These are phyloP conservation scores for Penicillium paxilli DNA, from an alignment of 495 filamentous ascomycete genomes.

Conservation along the genomic window DNA sequence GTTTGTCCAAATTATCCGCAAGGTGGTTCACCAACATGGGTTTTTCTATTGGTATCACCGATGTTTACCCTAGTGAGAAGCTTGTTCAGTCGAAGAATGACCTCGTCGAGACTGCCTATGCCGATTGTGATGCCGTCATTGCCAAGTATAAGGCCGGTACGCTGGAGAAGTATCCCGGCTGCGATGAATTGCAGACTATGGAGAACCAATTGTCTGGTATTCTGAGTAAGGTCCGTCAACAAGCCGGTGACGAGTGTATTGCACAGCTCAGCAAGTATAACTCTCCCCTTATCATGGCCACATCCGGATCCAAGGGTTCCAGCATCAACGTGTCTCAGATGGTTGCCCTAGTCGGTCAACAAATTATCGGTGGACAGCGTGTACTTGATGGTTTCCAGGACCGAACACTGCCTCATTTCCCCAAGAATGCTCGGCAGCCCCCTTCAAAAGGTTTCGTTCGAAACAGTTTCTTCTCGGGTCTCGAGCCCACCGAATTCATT, in stretches of 20 bases:
- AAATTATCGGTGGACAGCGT: slow-evolving; percentile 93
- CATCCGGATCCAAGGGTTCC: slow-evolving; percentile 92
- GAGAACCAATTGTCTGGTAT: slow-evolving; percentile 90
- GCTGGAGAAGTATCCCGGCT: slow-evolving; percentile 81
- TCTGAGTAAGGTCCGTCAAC: slow-evolving; percentile 83
- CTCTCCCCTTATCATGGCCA: slow-evolving; percentile 94
- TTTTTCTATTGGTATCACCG: slow-evolving; percentile 93
- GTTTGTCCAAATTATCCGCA: slow-evolving; percentile 86
- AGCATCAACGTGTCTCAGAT: slow-evolving; percentile 99
- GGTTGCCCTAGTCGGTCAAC: slow-evolving; percentile 95
- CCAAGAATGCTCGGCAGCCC: slow-evolving; percentile 85
- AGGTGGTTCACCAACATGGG: slow-evolving; percentile 86
- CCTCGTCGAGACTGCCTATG: slow-evolving; percentile 78
- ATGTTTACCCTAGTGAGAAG: slow-evolving; percentile 77
- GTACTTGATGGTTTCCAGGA: slow-evolving; percentile 97
- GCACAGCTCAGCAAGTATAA: slow-evolving; percentile 87
- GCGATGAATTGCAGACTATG: slow-evolving; percentile 86
- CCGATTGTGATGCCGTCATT: slow-evolving; percentile 82
- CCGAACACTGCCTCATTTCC: slow-evolving; percentile 90
- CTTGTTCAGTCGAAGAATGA: slow-evolving; percentile 69
- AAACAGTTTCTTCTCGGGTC: slow-evolving; percentile 96
- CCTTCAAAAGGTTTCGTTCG: slow-evolving; percentile 94
- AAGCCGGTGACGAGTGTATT: slow-evolving; percentile 90
- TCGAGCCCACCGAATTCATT: slow-evolving; percentile 87
- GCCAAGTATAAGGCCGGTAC: slow-evolving; percentile 72